phyloP scores from a whole-genome alignment of 2,329 filamentous ascomycete species.

The Chaetomiaceae sp. region DNA sequence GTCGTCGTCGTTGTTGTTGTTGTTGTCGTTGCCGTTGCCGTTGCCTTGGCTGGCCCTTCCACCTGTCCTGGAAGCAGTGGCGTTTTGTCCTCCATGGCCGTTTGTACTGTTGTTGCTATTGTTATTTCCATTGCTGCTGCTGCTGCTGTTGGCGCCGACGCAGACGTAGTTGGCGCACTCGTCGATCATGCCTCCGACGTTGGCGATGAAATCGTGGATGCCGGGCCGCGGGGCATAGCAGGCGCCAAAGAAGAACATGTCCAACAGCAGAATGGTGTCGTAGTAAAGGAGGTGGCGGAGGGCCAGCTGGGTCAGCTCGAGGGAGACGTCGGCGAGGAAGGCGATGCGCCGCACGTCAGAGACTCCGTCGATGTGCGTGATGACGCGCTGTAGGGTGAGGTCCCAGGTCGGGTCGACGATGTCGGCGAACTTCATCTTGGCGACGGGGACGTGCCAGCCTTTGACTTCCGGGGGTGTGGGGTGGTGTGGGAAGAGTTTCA shows the following conservation, averaged over 20 bases:
- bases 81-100: no score
- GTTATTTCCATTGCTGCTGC: background rate
- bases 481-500: conserved; percentile 89
- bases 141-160: conserved; percentile 28
- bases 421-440: conserved; percentile 60
- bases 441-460: conserved; percentile 86
- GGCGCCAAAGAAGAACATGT: conserved; percentile 90
- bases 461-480: conserved; percentile 71
- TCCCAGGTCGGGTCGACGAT: conserved; percentile 68
- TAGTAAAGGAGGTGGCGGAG: conserved; percentile 91
- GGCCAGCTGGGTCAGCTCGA: conserved; percentile 79
- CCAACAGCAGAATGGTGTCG: conserved; percentile 81
- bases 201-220: conserved; percentile 73
- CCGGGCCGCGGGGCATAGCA: conserved; percentile 81
- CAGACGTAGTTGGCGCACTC: conserved; percentile 87
- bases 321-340: conserved; percentile 76
- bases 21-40: background rate
- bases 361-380: conserved; percentile 84
- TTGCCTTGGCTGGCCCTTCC: background rate
- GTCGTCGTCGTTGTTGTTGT: background rate
- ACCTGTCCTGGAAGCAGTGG: no score
- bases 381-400: conserved; percentile 71
- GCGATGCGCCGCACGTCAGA: conserved; percentile 86
- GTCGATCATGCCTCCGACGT: conserved; percentile 69
- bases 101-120: background rate